Conservation (phyloP, 192 early-diverging fungal species). For the Chytriomyces sp. region DNA sequence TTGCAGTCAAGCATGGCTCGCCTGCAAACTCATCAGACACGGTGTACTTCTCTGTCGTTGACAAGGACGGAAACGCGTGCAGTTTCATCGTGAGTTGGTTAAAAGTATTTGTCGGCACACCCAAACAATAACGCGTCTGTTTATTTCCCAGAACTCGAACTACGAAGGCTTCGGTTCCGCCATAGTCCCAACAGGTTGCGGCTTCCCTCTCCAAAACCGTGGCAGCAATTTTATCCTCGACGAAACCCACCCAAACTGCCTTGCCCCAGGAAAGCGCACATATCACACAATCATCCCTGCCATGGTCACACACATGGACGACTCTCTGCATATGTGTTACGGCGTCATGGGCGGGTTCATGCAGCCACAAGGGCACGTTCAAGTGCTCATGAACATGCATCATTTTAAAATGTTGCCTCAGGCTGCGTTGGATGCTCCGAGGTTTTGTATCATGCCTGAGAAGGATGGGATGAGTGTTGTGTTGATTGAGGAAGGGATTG, state of each 20-base stretch:
- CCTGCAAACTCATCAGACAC: slow-evolving; percentile 72
- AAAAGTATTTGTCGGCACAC: no score
- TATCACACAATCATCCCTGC: slow-evolving; percentile 80
- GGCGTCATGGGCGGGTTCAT: slow-evolving; percentile 79
- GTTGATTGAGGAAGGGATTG: slow-evolving; percentile 70
- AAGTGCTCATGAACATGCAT: slow-evolving; percentile 73
- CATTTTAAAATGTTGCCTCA: slow-evolving; percentile 67
- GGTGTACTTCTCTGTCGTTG: slow-evolving; percentile 77
- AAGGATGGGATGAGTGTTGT: slow-evolving; percentile 41
- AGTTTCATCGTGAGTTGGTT: slow-evolving; percentile 70
- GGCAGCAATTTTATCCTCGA: slow-evolving; percentile 71
- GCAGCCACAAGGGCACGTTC: slow-evolving; percentile 86
- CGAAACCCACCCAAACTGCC: slow-evolving; percentile 62
- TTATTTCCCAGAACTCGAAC: neutral
- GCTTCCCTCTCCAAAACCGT: slow-evolving; percentile 73
- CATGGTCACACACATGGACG: slow-evolving; percentile 25
- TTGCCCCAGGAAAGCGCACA: slow-evolving; percentile 72
- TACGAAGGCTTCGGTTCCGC: slow-evolving; percentile 48
- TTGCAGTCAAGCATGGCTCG: slow-evolving; percentile 58
- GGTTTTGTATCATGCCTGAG: slow-evolving; percentile 65
- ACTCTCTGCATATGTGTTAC: slow-evolving; percentile 51
- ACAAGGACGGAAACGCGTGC: slow-evolving; percentile 80
- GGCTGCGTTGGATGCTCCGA: slow-evolving; percentile 69
- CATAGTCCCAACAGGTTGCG: slow-evolving; percentile 63
- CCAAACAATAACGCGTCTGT: no score